Base-by-base conservation (phyloP, 441 rosid species). In the Croton setiger region DNA sequence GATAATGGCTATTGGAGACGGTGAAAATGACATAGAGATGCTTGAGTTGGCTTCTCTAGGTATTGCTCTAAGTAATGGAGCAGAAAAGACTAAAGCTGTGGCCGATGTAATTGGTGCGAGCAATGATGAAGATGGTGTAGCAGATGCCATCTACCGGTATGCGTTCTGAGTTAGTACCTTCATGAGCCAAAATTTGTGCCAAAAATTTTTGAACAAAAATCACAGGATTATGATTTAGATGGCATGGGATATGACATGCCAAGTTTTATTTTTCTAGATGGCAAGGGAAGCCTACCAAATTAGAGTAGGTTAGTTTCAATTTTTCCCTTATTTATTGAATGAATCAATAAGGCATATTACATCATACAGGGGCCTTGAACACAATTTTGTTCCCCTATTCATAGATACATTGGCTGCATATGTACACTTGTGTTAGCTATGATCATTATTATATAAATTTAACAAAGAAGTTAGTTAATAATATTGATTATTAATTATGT, bases 1-100 rank as follows among this genome's bases (percentile, higher is more conserved):
- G 98, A 79, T 92, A 70, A 88, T 95, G 97, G 98, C 97, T 14
- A 87, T 95, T 52, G 98, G 98, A 5, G 99, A 89, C 64, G 99
- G 98, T 31, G 99, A 95, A 80, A 92, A 92, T 39, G 98, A 95
- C 62, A 70, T 82, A 3, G 96, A 90, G 84, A 92, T 92, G 98
- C 96, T 92, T 43, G 85, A 92, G 81, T 61, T 95, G 71, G 99
- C 97, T 33, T 82, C 95, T 21, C 80, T 84, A 3, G 99, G 96
- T 58, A 64, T 92, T 57, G 97, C 89, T 72, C 84, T 94, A 37
- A 84, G 97, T 78, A 94, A 92, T 57, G 99, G 93, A 54, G 68
- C 98, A 14, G 93, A 88, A 71, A 94, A 88, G 81, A 81, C 98
- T 10, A 94, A 94, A 75, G 92, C 87, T 0, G 93, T 86, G 73